Conservation (phyloP, 73 alveolate species). For the Paramecium biaurelia region DNA sequence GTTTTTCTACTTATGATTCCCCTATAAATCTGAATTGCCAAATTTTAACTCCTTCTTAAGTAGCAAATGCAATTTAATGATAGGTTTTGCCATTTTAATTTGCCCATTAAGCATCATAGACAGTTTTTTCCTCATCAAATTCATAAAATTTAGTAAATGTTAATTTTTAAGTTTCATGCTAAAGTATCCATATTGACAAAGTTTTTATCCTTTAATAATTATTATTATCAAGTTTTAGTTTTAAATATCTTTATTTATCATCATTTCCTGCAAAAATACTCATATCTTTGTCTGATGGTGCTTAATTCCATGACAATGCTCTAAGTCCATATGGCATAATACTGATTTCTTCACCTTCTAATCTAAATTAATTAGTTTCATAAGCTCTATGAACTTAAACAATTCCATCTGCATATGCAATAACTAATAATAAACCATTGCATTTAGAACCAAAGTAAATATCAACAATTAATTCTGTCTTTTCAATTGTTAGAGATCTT, state of each 20-base stretch:
- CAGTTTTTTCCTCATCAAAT: not conserved
- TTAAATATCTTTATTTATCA: not conserved
- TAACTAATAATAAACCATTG: not conserved
- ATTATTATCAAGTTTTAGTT: not conserved
- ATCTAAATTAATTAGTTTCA: not conserved
- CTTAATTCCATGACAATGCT: not conserved
- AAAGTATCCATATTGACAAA: not conserved
- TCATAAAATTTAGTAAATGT: not conserved
- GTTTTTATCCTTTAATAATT: not conserved
- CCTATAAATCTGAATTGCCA: not conserved
- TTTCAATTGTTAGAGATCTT: not conserved
- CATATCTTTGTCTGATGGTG: conserved; percentile 19
- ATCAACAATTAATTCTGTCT: not conserved
- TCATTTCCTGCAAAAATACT: not conserved
- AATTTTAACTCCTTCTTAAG: not conserved
- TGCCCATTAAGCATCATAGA: conserved; percentile 35
- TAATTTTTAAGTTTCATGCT: not conserved
- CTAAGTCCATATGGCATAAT: not conserved
- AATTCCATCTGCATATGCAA: conserved; percentile 16
- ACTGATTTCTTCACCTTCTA: not conserved
- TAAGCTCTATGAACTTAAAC: not conserved
- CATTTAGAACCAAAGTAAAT: not conserved
- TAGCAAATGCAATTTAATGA: conserved; percentile 14
- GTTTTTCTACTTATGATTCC: not conserved
- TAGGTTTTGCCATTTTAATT: conserved; percentile 6